phyloP scores from a whole-genome alignment of 202 grass and related monocot genomes.

The Panicum hallii region DNA sequence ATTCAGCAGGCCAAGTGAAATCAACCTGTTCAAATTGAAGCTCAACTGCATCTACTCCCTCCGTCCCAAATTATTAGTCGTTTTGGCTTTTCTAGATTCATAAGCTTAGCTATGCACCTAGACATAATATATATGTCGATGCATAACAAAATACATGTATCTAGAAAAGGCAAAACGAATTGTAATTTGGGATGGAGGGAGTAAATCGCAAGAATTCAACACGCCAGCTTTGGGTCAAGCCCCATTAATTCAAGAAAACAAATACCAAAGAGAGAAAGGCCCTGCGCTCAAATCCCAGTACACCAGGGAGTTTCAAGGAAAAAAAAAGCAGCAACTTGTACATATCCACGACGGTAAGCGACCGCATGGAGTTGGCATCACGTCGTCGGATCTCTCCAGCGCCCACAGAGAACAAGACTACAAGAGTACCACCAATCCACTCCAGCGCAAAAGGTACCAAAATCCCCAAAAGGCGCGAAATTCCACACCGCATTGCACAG shows the following conservation, averaged over 20 bases:
- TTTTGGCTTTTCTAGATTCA: no score
- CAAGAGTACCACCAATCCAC: conserved; percentile 21
- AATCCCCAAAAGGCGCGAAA: conserved; percentile 3
- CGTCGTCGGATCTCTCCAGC: not conserved
- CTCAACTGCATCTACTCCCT: not conserved
- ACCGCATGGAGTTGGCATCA: not conserved
- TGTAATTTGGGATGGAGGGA: no score
- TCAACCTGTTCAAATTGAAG: conserved; percentile 20
- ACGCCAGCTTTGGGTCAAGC: not conserved
- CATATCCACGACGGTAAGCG: not conserved
- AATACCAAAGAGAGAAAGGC: not conserved
- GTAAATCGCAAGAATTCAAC: conserved; percentile 2
- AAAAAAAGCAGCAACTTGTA: not conserved
- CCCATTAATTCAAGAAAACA: not conserved
- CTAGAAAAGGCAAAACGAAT: no score
- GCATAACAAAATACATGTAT: no score
- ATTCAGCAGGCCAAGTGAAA: conserved; percentile 9
- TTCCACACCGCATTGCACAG: conserved; percentile 17
- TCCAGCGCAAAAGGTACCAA: not conserved
- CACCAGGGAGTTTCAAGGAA: conserved; percentile 2
- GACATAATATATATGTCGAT: no score
- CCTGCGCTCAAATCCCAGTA: conserved; percentile 7
- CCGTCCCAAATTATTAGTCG: no score
- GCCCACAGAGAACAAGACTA: not conserved
- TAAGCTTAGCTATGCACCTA: no score